phyloP scores from a whole-genome alignment of 176 grass and related monocot genomes.

The Panicum miliaceum region DNA sequence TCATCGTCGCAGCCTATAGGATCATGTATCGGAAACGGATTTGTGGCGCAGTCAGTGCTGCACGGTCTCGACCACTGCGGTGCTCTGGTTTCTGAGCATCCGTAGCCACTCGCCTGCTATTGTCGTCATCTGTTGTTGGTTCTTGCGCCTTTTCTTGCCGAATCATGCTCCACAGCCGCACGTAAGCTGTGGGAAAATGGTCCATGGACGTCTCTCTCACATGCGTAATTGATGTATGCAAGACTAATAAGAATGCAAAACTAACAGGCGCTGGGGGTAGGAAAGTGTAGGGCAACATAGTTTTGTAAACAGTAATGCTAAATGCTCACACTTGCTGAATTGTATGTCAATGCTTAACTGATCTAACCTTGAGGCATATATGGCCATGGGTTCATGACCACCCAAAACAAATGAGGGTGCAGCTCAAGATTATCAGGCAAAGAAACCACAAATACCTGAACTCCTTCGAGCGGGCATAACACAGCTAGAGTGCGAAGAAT shows the following conservation, averaged over 20 bases:
- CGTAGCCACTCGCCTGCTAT: not conserved
- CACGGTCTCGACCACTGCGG: not conserved
- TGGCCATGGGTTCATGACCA: not conserved
- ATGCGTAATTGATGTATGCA: not conserved
- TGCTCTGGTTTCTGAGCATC: not conserved
- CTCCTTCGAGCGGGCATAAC: not conserved
- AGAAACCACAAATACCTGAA: not conserved
- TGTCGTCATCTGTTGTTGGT: conserved; percentile 15
- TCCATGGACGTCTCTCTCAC: not conserved
- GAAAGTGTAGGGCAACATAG: no score
- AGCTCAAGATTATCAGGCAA: no score
- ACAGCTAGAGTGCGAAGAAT: not conserved
- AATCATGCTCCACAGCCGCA: not conserved
- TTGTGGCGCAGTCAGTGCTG: not conserved
- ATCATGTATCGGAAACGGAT: not conserved
- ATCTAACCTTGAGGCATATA: not conserved
- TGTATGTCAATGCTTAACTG: not conserved
- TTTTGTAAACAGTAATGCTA: not conserved
- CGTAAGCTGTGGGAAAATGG: not conserved
- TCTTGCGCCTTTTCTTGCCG: not conserved
- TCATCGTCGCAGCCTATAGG: conserved; percentile 3
- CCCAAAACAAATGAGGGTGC: not conserved
- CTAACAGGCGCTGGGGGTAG: no score
- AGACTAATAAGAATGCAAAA: not conserved
- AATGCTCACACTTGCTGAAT: not conserved